Evolutionary conservation across 140 eudicot genomes (phyloP).

Genomic region (Stevia rebaudiana): DNA sequence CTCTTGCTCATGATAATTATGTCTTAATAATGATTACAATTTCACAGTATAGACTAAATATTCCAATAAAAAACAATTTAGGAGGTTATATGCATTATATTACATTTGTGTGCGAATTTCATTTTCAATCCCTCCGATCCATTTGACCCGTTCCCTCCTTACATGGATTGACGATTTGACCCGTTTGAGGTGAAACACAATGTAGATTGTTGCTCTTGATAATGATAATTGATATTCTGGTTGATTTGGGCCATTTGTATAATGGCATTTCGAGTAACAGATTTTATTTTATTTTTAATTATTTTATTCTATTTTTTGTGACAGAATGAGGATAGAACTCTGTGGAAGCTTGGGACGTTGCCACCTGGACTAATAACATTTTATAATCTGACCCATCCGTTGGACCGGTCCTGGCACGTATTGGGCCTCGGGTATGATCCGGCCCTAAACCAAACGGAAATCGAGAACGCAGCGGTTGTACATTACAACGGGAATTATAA

Average conservation of each 20-base stretch:
- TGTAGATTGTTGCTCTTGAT: neutral
- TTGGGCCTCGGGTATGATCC: constrained; percentile 97
- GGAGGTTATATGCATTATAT: too few relatives aligned
- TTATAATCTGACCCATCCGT: constrained; percentile 81
- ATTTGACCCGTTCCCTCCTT: neutral
- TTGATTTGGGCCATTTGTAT: neutral
- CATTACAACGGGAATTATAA: constrained; percentile 97
- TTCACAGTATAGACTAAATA: neutral
- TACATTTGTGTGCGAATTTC: too few relatives aligned
- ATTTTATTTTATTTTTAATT: constrained; percentile 4
- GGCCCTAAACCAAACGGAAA: constrained; percentile 79
- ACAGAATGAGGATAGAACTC: constrained; percentile 94
- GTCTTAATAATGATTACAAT: neutral
- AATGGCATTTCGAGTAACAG: neutral
- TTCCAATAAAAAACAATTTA: too few relatives aligned
- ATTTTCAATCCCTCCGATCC: too few relatives aligned
- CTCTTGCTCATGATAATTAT: too few relatives aligned
- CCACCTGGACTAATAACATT: constrained; percentile 98
- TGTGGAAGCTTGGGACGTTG: constrained; percentile 96
- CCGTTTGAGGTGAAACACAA: neutral
- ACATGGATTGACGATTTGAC: neutral
- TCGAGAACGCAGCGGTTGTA: constrained; percentile 78
- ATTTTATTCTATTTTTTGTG: constrained; percentile 2
- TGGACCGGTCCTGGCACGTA: constrained; percentile 88
- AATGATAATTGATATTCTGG: too few relatives aligned